phyloP scores from a whole-genome alignment of 352 stramenopile species.

The Globisporangium sylvaticum region DNA sequence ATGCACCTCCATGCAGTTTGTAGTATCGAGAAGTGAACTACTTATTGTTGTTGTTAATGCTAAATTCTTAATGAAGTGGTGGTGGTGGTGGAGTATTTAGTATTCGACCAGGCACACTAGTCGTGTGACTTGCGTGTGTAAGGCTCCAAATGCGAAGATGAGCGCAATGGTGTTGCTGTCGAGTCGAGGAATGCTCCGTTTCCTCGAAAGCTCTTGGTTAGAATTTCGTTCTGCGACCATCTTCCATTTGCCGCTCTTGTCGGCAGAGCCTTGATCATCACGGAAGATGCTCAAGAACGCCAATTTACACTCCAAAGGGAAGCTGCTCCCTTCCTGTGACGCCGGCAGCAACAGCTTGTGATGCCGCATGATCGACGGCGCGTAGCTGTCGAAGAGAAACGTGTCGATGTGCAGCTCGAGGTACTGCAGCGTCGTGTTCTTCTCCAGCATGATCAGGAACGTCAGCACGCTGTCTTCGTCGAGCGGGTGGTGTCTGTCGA shows the following conservation, averaged over 20 bases:
- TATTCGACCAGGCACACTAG: conserved; percentile 24
- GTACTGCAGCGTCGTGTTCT: conserved; percentile 10
- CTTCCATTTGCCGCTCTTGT: background rate
- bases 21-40: background rate
- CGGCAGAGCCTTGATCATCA: background rate
- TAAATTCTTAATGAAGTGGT: background rate
- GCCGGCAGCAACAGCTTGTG: conserved; percentile 5
- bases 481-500: conserved; percentile 13
- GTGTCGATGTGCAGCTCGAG: conserved; percentile 16
- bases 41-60: background rate
- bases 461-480: conserved; percentile 15
- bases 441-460: conserved; percentile 8
- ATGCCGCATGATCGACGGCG: conserved; percentile 9
- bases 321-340: background rate
- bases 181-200: background rate
- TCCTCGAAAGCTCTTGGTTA: background rate
- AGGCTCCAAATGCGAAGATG: conserved; percentile 18
- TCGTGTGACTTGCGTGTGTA: conserved; percentile 1
- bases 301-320: background rate
- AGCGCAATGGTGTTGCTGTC: conserved; percentile 5
- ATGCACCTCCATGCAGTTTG: background rate
- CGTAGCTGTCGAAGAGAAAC: conserved; percentile 12
- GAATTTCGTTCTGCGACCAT: background rate
- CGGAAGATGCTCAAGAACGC: conserved; percentile 12
- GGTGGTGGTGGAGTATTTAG: background rate